Evolutionary conservation across 306 rosid species (phyloP).

Genomic region (Castanea mollissima): DNA sequence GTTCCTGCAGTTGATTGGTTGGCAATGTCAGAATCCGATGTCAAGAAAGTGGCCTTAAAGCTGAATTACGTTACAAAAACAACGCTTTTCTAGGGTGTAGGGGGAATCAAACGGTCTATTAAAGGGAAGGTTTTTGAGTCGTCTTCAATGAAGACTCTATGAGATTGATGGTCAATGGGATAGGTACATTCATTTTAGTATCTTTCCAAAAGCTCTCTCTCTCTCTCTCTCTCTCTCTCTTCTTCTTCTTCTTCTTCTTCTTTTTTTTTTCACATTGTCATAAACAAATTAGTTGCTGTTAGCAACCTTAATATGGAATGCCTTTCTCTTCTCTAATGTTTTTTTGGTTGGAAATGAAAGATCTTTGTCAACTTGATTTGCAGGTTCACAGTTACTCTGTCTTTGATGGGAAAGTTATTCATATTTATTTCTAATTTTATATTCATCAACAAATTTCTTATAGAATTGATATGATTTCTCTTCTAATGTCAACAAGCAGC

Average conservation of each 20-base stretch:
- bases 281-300: not conserved
- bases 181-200: slow-evolving; percentile 36
- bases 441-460: not conserved
- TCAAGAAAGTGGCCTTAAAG: slow-evolving; percentile 63
- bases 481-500: not conserved
- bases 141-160: slow-evolving; percentile 37
- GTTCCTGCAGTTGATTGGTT: slow-evolving; percentile 25
- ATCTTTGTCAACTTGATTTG: too few relatives aligned
- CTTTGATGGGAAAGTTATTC: too few relatives aligned
- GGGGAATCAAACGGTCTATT: slow-evolving; percentile 47
- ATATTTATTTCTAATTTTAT: not conserved
- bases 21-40: slow-evolving; percentile 60
- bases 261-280: too few relatives aligned
- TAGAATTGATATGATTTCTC: too few relatives aligned
- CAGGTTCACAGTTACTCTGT: too few relatives aligned
- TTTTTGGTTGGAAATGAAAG: too few relatives aligned
- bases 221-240: not conserved
- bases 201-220: not conserved
- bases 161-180: slow-evolving; percentile 92
- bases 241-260: too few relatives aligned
- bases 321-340: too few relatives aligned
- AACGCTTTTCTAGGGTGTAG: slow-evolving; percentile 52
- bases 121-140: slow-evolving; percentile 65
- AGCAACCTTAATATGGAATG: not conserved
- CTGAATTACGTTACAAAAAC: slow-evolving; percentile 54